Conservation (phyloP, 2,329 filamentous ascomycete genomes). For the Fusarium sp. region DNA sequence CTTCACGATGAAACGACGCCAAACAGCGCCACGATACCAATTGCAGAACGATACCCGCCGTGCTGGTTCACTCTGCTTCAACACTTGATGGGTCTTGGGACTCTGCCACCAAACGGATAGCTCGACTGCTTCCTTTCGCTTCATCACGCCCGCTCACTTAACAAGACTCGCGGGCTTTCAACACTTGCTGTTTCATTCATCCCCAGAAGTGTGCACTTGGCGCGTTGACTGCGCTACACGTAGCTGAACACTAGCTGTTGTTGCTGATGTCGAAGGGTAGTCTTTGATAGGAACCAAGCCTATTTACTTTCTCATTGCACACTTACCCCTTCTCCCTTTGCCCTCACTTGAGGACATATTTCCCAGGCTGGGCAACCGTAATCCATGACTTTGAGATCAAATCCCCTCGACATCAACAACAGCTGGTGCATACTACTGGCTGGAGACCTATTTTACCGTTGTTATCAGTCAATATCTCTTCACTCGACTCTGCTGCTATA, state of each 20-base stretch:
- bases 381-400: slow-evolving; percentile 40
- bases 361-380: slow-evolving; percentile 28
- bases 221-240: slow-evolving; percentile 46
- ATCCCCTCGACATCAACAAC: slow-evolving; percentile 23
- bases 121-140: slow-evolving; percentile 42
- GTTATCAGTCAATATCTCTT: slow-evolving; percentile 41
- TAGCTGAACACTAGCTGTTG: slow-evolving; percentile 3
- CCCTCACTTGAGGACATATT: slow-evolving; percentile 11
- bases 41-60: slow-evolving; percentile 35
- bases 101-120: slow-evolving; percentile 40
- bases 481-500: slow-evolving; percentile 39
- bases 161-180: slow-evolving; percentile 31
- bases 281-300: slow-evolving; percentile 18
- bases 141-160: slow-evolving; percentile 40
- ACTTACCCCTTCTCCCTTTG: background rate
- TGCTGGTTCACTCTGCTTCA: slow-evolving; percentile 34
- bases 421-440: slow-evolving; percentile 35
- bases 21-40: slow-evolving; percentile 39
- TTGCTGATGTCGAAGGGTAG: slow-evolving; percentile 32
- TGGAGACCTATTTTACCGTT: slow-evolving; percentile 35
- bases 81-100: slow-evolving; percentile 36
- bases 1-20: slow-evolving; percentile 44
- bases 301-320: slow-evolving; percentile 5
- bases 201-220: slow-evolving; percentile 35
- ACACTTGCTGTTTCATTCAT: slow-evolving; percentile 41